A percentile compares a stretch with the other conserved stretches of the same genome.
phyloP scores from a whole-genome alignment of 306 rosid genomes.

The Cyclanthera cordifolia region DNA sequence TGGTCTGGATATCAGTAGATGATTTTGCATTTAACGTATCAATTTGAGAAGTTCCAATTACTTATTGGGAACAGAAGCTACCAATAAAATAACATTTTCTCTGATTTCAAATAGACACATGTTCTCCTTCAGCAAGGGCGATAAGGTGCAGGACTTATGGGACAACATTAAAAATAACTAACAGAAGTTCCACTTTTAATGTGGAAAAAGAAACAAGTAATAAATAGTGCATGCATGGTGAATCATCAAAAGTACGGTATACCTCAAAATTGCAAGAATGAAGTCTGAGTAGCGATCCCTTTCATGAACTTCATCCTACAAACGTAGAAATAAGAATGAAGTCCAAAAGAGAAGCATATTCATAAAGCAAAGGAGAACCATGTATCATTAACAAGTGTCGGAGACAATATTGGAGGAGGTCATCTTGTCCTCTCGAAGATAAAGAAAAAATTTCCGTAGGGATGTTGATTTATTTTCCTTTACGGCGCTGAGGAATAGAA shows the following conservation, averaged over 20 bases:
- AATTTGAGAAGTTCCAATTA: not conserved
- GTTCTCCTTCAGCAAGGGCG: not conserved
- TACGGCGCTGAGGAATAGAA: not conserved
- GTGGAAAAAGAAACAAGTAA: not conserved
- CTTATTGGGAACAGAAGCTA: not conserved
- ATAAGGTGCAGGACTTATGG: not conserved
- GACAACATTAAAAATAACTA: not conserved
- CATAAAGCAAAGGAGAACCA: slow-evolving; percentile 1
- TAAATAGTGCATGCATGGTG: not conserved
- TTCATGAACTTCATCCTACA: slow-evolving; percentile 97
- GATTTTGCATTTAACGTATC: not conserved
- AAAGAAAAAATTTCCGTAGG: not conserved
- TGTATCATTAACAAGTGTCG: not conserved
- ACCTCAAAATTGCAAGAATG: slow-evolving; percentile 84
- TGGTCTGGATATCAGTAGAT: not conserved
- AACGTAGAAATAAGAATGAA: slow-evolving; percentile 17
- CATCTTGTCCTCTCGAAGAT: not conserved
- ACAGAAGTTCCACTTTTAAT: not conserved
- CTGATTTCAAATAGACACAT: too few species aligned
- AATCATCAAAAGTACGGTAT: not conserved
- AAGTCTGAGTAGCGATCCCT: slow-evolving; percentile 86
- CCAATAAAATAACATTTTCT: too few species aligned
- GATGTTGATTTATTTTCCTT: not conserved
- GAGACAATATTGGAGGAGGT: not conserved
- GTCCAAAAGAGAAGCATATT: not conserved